Percentiles rank a stretch among this genome's conserved stretches.
These are phyloP conservation scores for Trichoderma asperellum DNA, from an alignment of 2,329 filamentous ascomycete genomes.

Conservation along the genomic window DNA sequence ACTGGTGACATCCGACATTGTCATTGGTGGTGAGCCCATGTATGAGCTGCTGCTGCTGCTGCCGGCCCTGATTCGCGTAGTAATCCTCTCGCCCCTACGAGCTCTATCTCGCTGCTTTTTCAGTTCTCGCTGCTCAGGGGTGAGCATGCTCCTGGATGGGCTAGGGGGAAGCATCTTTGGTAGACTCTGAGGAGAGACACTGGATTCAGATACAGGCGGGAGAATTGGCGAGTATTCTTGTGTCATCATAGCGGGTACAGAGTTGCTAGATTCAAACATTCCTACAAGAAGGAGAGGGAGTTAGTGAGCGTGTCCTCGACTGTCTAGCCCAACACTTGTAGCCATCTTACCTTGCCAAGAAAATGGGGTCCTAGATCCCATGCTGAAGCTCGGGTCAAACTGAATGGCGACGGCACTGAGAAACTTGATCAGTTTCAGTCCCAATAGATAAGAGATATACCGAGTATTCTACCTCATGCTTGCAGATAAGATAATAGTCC, in stretches of 20 bases:
- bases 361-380: constrained; percentile 56
- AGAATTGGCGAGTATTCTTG: constrained; percentile 52
- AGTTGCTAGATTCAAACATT: constrained; percentile 43
- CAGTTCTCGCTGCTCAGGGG: constrained; percentile 63
- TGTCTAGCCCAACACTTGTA: background rate
- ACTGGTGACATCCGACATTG: constrained; percentile 46
- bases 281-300: constrained; percentile 30
- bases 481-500: background rate
- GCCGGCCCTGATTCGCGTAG: constrained; percentile 50
- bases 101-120: constrained; percentile 64
- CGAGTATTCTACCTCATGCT: constrained; percentile 26
- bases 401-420: constrained; percentile 54
- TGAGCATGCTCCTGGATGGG: constrained; percentile 58
- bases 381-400: constrained; percentile 56
- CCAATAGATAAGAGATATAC: background rate
- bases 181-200: constrained; percentile 54
- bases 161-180: constrained; percentile 61
- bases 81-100: constrained; percentile 61
- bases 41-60: constrained; percentile 49
- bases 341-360: constrained; percentile 52
- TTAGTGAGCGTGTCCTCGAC: constrained; percentile 26
- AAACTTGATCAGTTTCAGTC: constrained; percentile 16
- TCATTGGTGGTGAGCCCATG: constrained; percentile 45
- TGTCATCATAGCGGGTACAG: constrained; percentile 45
- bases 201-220: constrained; percentile 52